Evolutionary conservation across 176 grass and related monocot genomes (phyloP).

Genomic region (Echinochloa phyllopogon): DNA sequence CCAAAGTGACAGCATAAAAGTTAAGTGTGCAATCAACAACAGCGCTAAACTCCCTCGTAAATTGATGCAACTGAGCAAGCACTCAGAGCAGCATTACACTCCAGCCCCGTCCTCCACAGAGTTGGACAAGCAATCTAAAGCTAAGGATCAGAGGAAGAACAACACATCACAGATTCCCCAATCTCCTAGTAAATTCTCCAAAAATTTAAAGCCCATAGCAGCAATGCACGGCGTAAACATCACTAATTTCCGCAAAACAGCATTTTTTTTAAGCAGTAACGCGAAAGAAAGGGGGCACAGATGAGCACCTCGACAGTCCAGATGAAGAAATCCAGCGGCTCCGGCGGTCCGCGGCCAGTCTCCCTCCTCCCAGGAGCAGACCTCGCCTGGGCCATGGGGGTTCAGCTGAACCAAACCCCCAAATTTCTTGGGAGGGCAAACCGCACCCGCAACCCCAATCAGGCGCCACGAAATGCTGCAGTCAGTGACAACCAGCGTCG

Average conservation of each 20-base stretch:
- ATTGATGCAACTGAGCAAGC: not conserved
- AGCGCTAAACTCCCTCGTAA: constrained; percentile 11
- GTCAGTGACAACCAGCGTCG: not conserved
- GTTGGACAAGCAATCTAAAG: not conserved
- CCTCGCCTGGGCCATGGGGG: constrained; percentile 24
- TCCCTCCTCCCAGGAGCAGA: constrained; percentile 44
- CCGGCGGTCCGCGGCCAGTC: constrained; percentile 58
- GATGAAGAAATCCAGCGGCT: constrained; percentile 78
- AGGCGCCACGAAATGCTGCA: not conserved
- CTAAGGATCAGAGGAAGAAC: not conserved
- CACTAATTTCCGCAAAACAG: not conserved
- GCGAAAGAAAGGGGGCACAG: not conserved
- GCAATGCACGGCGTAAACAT: not conserved
- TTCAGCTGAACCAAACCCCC: constrained; percentile 15
- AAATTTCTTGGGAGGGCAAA: not conserved
- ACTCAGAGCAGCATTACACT: not conserved
- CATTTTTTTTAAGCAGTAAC: not conserved
- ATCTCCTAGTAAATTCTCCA: not conserved
- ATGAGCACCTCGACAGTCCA: constrained; percentile 71
- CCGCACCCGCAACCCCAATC: not conserved
- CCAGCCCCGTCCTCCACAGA: not conserved
- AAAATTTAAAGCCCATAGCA: not conserved
- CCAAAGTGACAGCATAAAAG: not conserved
- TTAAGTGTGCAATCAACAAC: not conserved
- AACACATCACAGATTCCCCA: not conserved